Percentiles rank a stretch among this genome's conserved stretches.
Evolutionary conservation across 73 alveolate species (phyloP).

Genomic region (Paramecium caudatum): DNA sequence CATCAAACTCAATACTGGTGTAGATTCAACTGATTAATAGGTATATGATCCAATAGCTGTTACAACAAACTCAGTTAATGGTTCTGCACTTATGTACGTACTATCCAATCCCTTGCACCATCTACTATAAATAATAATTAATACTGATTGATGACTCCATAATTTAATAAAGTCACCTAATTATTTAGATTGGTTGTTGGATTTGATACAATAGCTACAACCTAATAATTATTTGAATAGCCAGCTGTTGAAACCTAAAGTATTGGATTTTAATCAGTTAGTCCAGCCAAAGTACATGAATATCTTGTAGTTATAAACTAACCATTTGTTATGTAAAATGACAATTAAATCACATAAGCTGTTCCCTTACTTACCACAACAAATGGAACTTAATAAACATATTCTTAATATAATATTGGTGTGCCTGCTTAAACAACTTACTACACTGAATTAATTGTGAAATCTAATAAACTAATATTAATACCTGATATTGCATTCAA

Average conservation of each 20-base stretch:
- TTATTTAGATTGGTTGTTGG: background rate
- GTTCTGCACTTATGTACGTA: too few relatives aligned
- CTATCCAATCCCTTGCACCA: background rate
- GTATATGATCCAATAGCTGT: background rate
- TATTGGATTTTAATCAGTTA: background rate
- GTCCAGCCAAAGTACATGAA: background rate
- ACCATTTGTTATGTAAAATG: background rate
- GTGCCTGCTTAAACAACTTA: background rate
- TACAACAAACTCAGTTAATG: background rate
- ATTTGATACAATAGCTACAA: background rate
- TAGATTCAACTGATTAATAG: background rate
- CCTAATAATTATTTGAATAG: background rate
- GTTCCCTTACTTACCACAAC: background rate
- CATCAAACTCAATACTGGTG: background rate
- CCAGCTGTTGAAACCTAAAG: background rate
- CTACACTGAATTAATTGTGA: background rate
- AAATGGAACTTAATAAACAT: background rate
- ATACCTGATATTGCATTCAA: background rate
- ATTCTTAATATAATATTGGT: background rate
- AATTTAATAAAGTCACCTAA: background rate
- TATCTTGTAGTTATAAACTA: background rate
- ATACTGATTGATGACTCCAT: slow-evolving; percentile 14
- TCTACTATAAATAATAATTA: background rate
- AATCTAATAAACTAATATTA: background rate
- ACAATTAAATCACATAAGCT: background rate